phyloP scores from a whole-genome alignment of 192 early-diverging fungal genomes.

The Anaeromyces robustus region DNA sequence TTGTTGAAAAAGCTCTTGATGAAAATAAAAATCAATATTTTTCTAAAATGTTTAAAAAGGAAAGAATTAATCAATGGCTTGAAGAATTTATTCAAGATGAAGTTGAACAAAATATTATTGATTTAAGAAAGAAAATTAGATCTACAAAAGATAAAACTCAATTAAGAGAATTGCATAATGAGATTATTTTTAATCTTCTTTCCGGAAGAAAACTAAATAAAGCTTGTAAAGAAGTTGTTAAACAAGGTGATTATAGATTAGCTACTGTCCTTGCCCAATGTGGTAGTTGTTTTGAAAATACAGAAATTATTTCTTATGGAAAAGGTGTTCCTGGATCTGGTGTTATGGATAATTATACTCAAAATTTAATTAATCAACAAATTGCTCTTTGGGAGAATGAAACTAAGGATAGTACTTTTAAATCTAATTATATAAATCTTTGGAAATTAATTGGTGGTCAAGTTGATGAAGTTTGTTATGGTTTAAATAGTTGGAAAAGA shows the following conservation, averaged over 20 bases:
- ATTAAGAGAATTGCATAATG: neutral
- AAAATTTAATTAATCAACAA: slow-evolving; percentile 13
- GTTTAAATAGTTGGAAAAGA: slow-evolving; percentile 20
- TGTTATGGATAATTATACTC: slow-evolving; percentile 6
- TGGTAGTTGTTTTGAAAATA: slow-evolving; percentile 16
- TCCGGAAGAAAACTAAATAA: slow-evolving; percentile 38
- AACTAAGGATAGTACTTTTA: neutral
- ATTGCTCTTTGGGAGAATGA: slow-evolving; percentile 15
- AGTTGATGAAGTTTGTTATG: slow-evolving; percentile 9
- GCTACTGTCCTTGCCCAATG: slow-evolving; percentile 66
- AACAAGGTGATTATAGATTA: slow-evolving; percentile 47
- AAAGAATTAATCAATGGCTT: slow-evolving; percentile 47
- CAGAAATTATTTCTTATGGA: slow-evolving; percentile 4
- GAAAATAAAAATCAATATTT: slow-evolving; percentile 9
- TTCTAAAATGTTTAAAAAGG: slow-evolving; percentile 25
- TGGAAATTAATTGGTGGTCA: slow-evolving; percentile 20
- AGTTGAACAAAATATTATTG: slow-evolving; percentile 19
- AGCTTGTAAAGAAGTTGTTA: slow-evolving; percentile 47
- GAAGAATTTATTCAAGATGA: slow-evolving; percentile 25
- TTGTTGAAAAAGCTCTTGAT: neutral
- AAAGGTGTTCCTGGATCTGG: slow-evolving; percentile 18
- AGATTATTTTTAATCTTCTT: slow-evolving; percentile 33
- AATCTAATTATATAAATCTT: slow-evolving; percentile 12
- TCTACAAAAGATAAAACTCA: slow-evolving; percentile 9
- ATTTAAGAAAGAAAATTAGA: slow-evolving; percentile 1